Conservation (phyloP, 2,329 filamentous ascomycete genomes). For the Talaromyces amestolkiae region DNA sequence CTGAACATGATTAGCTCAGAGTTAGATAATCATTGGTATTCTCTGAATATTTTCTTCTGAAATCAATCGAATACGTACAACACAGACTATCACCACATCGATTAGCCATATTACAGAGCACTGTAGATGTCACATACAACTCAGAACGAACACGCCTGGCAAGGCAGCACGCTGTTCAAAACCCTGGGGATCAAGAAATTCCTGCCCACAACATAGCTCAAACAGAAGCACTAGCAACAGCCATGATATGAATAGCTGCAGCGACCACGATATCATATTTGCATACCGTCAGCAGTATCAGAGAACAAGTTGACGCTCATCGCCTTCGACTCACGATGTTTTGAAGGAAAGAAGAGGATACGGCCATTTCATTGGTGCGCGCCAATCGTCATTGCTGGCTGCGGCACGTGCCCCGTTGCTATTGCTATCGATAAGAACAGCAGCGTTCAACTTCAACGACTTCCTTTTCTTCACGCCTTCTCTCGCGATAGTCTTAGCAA, state of each 20-base stretch:
- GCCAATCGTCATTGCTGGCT: conserved; percentile 1
- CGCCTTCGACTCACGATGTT: neutral
- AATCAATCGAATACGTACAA: neutral
- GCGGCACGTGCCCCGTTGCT: neutral
- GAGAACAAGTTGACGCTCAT: neutral
- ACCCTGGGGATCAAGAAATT: neutral
- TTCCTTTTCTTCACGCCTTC: neutral
- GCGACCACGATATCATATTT: neutral
- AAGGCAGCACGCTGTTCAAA: conserved; percentile 5
- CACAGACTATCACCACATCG: neutral
- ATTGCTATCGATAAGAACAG: neutral
- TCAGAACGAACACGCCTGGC: conserved; percentile 11
- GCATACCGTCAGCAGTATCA: neutral
- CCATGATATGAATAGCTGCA: neutral
- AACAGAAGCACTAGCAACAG: neutral
- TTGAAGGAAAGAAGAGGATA: neutral
- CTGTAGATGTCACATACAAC: neutral
- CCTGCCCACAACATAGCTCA: neutral
- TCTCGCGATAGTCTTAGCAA: neutral
- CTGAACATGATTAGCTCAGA: neutral
- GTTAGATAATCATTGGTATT: neutral
- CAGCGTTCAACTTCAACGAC: neutral
- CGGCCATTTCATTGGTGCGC: conserved; percentile 4
- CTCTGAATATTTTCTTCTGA: too few species aligned
- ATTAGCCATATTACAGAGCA: neutral